A percentile compares a stretch with the other conserved stretches of the same genome.
phyloP scores from a whole-genome alignment of 176 grass and related monocot species.

The Bothriochloa decipiens region DNA sequence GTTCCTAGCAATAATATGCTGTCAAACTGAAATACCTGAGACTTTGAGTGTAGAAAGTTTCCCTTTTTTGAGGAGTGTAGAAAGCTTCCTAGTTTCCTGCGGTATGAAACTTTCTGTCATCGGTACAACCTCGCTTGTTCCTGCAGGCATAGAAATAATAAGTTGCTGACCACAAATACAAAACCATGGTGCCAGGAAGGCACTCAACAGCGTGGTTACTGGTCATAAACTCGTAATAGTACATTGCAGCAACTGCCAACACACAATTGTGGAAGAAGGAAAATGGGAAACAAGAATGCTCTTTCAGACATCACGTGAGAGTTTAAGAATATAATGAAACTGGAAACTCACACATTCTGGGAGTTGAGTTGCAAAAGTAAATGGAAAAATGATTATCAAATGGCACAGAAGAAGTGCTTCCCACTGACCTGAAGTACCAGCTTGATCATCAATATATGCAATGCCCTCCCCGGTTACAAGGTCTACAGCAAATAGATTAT shows the following conservation, averaged over 20 bases:
- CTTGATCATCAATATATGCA: constrained; percentile 29
- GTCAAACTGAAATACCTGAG: constrained; percentile 64
- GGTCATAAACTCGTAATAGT: neutral
- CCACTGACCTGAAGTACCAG: constrained; percentile 52
- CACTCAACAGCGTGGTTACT: neutral
- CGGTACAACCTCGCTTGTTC: constrained; percentile 55
- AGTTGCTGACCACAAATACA: constrained; percentile 20
- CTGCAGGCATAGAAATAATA: constrained; percentile 51
- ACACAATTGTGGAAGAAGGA: neutral
- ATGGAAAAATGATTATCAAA: neutral
- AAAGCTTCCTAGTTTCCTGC: constrained; percentile 58
- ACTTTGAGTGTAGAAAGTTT: constrained; percentile 62
- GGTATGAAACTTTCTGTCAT: constrained; percentile 52
- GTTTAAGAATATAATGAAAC: neutral
- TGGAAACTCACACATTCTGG: neutral
- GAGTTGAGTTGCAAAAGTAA: neutral
- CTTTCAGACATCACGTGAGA: neutral
- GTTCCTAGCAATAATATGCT: constrained; percentile 4
- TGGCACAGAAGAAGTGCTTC: neutral
- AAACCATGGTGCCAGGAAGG: constrained; percentile 7
- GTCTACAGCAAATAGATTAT: constrained; percentile 41
- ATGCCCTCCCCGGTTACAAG: constrained; percentile 46
- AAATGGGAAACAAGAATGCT: neutral
- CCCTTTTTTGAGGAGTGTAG: constrained; percentile 35
- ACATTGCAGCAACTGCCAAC: constrained; percentile 8